A percentile compares a stretch with the other conserved stretches of the same genome.
Evolutionary conservation across 2,329 filamentous ascomycete species (phyloP).

Genomic region (Colletotrichum tamarilloi): DNA sequence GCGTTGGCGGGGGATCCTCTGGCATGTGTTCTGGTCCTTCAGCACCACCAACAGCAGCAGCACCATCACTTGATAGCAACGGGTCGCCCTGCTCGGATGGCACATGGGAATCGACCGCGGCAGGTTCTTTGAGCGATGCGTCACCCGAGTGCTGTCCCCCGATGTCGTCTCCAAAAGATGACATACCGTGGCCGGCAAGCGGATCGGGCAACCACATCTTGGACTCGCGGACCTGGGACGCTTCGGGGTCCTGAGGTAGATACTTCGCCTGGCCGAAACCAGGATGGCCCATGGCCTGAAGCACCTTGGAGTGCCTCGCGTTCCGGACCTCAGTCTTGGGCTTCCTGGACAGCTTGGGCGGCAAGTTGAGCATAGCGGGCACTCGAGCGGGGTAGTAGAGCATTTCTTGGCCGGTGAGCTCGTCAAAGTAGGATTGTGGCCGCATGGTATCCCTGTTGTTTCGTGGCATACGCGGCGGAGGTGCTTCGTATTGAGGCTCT

Average conservation of each 20-base stretch:
- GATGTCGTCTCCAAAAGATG: neutral
- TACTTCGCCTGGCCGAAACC: conserved; percentile 33
- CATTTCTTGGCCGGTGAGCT: conserved; percentile 80
- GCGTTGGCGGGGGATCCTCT: conserved; percentile 32
- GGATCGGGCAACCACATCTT: conserved; percentile 61
- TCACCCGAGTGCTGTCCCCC: conserved; percentile 6
- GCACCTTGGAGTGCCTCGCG: conserved; percentile 77
- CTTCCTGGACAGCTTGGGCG: conserved; percentile 84
- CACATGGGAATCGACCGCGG: conserved; percentile 12
- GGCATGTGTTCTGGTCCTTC: conserved; percentile 11
- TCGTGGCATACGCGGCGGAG: conserved; percentile 38
- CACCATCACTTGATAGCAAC: neutral
- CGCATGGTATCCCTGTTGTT: conserved; percentile 45
- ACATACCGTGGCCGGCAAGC: conserved; percentile 42
- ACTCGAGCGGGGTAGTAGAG: conserved; percentile 96
- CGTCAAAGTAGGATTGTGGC: conserved; percentile 71
- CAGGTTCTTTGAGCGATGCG: conserved; percentile 14
- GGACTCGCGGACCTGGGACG: conserved; percentile 44
- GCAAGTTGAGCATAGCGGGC: conserved; percentile 91
- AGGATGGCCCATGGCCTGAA: conserved; percentile 65
- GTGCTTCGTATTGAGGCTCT: conserved; percentile 36
- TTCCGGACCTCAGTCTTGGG: conserved; percentile 73
- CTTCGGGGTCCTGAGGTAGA: conserved; percentile 46
- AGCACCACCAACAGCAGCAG: neutral
- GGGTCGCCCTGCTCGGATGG: neutral